Percentiles rank a stretch among this genome's conserved stretches.
These are phyloP conservation scores for Agmasoma carcini DNA, from an alignment of 371 early-diverging fungal species.

Conservation along the genomic window DNA sequence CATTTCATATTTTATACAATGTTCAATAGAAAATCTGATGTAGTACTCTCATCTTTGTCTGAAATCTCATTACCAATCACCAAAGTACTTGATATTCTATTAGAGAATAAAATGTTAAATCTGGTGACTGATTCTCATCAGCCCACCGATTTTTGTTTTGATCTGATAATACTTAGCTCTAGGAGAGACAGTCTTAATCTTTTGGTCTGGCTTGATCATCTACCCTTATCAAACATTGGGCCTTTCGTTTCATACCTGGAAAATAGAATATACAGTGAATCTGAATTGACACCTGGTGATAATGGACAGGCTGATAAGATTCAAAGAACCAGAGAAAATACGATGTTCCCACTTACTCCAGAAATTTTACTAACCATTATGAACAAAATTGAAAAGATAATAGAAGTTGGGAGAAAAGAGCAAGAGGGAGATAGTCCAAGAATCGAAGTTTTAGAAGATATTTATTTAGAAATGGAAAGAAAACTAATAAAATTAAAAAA, in stretches of 20 bases:
- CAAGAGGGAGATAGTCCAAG: no score
- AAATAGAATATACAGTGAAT: constrained; percentile 4
- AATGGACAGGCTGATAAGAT: background rate
- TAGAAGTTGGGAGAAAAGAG: constrained; percentile 5
- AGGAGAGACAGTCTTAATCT: constrained; percentile 45
- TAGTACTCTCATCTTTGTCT: constrained; percentile 8
- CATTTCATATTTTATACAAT: constrained; percentile 31
- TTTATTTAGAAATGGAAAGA: constrained; percentile 11
- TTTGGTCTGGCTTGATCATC: constrained; percentile 33
- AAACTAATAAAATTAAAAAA: constrained; percentile 7
- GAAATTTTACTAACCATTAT: constrained; percentile 18
- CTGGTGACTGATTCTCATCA: constrained; percentile 21
- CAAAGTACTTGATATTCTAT: constrained; percentile 34
- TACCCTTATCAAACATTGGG: constrained; percentile 8
- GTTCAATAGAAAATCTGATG: constrained; percentile 16
- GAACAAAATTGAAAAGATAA: constrained; percentile 4
- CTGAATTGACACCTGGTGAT: background rate
- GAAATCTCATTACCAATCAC: constrained; percentile 11
- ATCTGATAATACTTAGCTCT: constrained; percentile 40
- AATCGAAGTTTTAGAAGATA: no score
- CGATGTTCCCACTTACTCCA: constrained; percentile 34
- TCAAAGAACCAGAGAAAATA: background rate
- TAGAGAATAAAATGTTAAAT: constrained; percentile 46
- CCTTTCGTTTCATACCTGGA: constrained; percentile 24
- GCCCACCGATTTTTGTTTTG: constrained; percentile 38